Conservation (phyloP, 352 stramenopile species). For the Phytophthora brassicae region DNA sequence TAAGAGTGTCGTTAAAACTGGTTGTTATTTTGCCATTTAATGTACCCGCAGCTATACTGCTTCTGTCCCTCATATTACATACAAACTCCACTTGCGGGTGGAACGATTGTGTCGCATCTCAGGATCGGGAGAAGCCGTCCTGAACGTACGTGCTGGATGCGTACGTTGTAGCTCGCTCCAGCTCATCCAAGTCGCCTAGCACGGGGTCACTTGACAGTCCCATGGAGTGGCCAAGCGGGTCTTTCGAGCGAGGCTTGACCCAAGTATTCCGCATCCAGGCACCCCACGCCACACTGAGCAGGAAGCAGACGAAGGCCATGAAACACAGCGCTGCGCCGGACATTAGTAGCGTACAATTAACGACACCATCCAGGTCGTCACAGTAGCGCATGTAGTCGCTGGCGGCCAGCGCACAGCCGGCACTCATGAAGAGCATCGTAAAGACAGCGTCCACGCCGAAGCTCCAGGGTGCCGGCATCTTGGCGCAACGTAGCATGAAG, state of each 20-base stretch:
- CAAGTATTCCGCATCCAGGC: conserved; percentile 48
- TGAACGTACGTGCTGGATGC: conserved; percentile 31
- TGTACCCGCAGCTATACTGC: conserved; percentile 19
- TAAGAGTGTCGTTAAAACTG: too few relatives aligned
- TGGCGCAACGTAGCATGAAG: conserved; percentile 30
- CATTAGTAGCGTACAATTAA: conserved; percentile 53
- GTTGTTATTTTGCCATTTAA: too few relatives aligned
- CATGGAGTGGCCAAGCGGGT: conserved; percentile 2
- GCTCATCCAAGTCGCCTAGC: conserved; percentile 26
- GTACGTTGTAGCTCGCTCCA: conserved; percentile 29
- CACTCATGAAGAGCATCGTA: conserved; percentile 70
- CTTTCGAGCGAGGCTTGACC: conserved; percentile 27
- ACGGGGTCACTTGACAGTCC: conserved; percentile 9
- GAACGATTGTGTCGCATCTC: not conserved
- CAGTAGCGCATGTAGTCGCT: conserved; percentile 76
- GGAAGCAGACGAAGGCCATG: conserved; percentile 59
- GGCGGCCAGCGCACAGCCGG: conserved; percentile 55
- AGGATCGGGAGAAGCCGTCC: conserved; percentile 25
- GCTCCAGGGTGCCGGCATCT: conserved; percentile 44
- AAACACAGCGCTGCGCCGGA: conserved; percentile 55
- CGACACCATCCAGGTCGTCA: conserved; percentile 34
- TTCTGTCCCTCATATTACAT: conserved; percentile 30
- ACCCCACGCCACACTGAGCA: conserved; percentile 63
- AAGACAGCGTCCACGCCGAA: conserved; percentile 62
- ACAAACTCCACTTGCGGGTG: conserved; percentile 7